Evolutionary conservation across 2,329 filamentous ascomycete genomes (phyloP), one percentile per base, ranked within the genome.

Genomic region (Claviceps monticola): DNA sequence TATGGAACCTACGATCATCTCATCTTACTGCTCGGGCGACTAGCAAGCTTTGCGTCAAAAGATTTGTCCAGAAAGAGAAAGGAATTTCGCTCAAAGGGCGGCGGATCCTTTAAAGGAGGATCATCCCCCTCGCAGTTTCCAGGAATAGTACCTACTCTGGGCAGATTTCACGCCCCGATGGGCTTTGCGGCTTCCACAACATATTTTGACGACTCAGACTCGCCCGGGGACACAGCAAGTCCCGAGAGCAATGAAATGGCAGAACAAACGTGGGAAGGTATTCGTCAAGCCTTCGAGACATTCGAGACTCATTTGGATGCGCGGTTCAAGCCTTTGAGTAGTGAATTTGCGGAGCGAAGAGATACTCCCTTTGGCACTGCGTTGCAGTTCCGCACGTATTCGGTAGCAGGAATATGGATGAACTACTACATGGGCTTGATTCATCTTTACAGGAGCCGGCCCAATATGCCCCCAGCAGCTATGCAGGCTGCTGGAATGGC

Each of bases 1-100:
- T 94, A 91, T 61, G 93, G 89, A 41, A 88, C 88, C 0, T 88
- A 87, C 57, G 93, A 98, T 63, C 88, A 96, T 64, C 69, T 96
- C 4, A 77, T 94, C 45, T 75, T 97, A 4, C 71, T 97, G 1
- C 75, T 96, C 23, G 89, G 82, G 8, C 82, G 93, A 2, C 73
- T 95, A 14, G 79, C 84, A 51, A 81, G 86, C 58, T 97, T 95
- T 64, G 78, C 84, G 2, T 79, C 83, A 1, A 82, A 79, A 56
- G 93, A 97, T 64, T 73, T 89, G 16, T 74, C 78, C 44, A 78
- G 93, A 51, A 98, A 98, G 65, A 71, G 86, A 48, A 83, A 77
- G 60, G 79, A 79, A 7, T 75, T 58, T 29, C 66, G 62, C 46
- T 63, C 64, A 11, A 62, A 60, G 41, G 62, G 62, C 11, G 54